Conservation (phyloP, 1,139 yeast genomes). For the Debaryomyces subglobosus region DNA sequence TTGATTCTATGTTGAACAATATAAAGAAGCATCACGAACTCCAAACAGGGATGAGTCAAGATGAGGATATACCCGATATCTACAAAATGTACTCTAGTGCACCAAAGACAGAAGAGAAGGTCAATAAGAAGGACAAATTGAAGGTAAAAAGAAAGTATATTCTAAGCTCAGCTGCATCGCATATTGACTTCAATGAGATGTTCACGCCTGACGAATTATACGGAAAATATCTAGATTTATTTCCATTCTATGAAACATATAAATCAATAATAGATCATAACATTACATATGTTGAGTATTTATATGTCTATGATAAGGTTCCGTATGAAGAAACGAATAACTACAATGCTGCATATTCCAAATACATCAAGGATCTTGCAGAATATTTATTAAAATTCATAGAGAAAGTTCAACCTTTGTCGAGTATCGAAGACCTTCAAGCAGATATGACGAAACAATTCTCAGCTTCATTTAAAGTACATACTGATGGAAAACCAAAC, state of each 20-base stretch:
- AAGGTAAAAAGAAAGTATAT: constrained; percentile 38
- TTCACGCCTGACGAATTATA: constrained; percentile 64
- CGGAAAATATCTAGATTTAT: constrained; percentile 69
- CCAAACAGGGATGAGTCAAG: constrained; percentile 15
- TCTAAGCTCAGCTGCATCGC: constrained; percentile 53
- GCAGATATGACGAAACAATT: constrained; percentile 36
- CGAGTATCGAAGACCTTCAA: constrained; percentile 37
- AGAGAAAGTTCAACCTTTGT: constrained; percentile 54
- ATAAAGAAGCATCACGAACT: constrained; percentile 29
- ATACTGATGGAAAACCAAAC: constrained; percentile 18
- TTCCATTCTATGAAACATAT: constrained; percentile 52
- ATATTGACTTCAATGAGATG: constrained; percentile 47
- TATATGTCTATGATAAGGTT: constrained; percentile 48
- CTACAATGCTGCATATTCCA: constrained; percentile 35
- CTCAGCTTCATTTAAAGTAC: constrained; percentile 12
- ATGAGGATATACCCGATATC: constrained; percentile 34
- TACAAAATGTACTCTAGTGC: constrained; percentile 45
- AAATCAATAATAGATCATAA: constrained; percentile 40
- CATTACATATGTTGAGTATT: constrained; percentile 54
- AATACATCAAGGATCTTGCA: constrained; percentile 47
- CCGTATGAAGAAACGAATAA: constrained; percentile 29
- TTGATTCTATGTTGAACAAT: constrained; percentile 43
- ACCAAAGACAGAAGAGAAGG: constrained; percentile 19
- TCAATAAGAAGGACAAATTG: constrained; percentile 20
- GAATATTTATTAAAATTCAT: constrained; percentile 52